Base-by-base conservation (phyloP, 1,284 basidiomycete species). In the Marasmius sp. region DNA sequence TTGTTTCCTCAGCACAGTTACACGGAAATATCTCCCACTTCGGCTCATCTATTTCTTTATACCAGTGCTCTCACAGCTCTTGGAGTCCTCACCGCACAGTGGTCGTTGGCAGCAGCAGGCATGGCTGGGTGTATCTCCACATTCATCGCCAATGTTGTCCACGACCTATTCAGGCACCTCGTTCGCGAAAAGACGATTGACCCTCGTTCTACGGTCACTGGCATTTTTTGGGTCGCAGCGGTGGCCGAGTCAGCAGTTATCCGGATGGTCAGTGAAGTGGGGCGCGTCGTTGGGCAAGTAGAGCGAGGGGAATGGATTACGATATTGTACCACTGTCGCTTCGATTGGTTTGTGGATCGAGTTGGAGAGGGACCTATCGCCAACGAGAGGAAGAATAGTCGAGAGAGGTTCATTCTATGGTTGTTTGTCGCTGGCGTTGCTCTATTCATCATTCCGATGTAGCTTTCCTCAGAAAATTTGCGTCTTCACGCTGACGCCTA, bases 321-420 rank as follows among this genome's bases (percentile, higher is more conserved):
- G 3, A 55, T 85, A 16, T 76, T 79, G 0, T 69, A 61, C 7
- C 16, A 47, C 6, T 14, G 16, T 36, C 68, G 85, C 6, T 87
- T 87, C 57, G 85, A 86, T 57, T 86, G 84, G 84, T 86, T 86
- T 63, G 72, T 79, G 0, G 73, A 79, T 12, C 69, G 76, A 3
- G 64, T 59, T 9, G 83, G 81, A 0, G 66, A 74, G 1, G 80
- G 73, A 0, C 81, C 82, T 0, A 75, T 65, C 60, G 68, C 70
- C 0, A 80, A 84, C 41, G 82, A 86, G 64, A 75, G 72, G 20
- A 71, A 27, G 65, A 82, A 84, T 54, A 71, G 71, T 6, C 27
- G 51, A 10, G 39, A 62, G 45, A 41, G 50, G 61, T 22, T 10
- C 6, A 6, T 56, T 56, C 27, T 56, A 12, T 43, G 38, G 54